phyloP scores from a whole-genome alignment of 2,329 filamentous ascomycete species.

The Beauveria rudraprayagi region DNA sequence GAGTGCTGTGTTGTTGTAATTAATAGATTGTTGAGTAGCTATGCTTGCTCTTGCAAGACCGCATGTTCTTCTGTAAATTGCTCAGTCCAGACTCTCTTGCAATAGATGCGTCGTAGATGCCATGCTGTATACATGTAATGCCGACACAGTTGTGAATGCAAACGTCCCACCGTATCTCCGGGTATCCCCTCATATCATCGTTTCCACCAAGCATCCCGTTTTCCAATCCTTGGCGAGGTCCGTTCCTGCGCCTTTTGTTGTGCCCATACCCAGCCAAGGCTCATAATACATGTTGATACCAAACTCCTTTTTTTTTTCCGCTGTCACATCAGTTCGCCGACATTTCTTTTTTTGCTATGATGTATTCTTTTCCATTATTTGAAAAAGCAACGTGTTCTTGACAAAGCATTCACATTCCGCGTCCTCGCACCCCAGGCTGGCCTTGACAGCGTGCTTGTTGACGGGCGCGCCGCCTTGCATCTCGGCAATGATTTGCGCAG shows the following conservation, averaged over 20 bases:
- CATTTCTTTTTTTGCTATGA: background rate
- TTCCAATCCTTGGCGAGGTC: background rate
- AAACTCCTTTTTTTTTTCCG: conserved; percentile 5
- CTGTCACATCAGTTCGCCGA: background rate
- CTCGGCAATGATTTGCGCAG: conserved; percentile 30
- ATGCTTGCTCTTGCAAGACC: background rate
- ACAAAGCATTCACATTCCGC: conserved; percentile 13
- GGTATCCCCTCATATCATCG: background rate
- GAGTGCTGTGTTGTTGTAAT: background rate
- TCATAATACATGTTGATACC: conserved; percentile 6
- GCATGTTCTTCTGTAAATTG: background rate
- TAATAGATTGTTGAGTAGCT: background rate
- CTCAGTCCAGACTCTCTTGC: background rate
- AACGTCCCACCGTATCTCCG: background rate
- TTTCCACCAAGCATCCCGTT: background rate
- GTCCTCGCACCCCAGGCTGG: conserved; percentile 23
- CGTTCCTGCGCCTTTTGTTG: background rate
- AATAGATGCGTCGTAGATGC: background rate
- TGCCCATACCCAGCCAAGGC: background rate
- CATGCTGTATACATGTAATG: background rate
- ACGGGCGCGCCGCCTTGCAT: conserved; percentile 28
- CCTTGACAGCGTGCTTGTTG: conserved; percentile 16
- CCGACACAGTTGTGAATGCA: background rate
- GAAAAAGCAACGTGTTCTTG: conserved; percentile 13
- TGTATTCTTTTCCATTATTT: conserved; percentile 10